These are phyloP conservation scores for Oryza nivara DNA, from an alignment of 176 grass and related monocot genomes.

Conservation along the genomic window DNA sequence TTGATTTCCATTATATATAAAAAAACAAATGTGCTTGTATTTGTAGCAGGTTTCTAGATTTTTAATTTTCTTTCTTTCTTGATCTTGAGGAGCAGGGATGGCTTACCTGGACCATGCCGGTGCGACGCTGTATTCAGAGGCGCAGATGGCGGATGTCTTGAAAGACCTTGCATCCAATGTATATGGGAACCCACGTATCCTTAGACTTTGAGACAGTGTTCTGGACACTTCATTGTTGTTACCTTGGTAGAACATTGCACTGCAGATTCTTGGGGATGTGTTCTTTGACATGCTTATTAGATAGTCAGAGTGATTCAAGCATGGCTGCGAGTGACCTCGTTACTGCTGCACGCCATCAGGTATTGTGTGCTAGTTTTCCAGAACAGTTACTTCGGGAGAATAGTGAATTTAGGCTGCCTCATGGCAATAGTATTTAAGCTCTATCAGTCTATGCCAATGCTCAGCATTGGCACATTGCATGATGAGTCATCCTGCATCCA, in stretches of 20 bases:
- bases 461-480: neutral
- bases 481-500: neutral
- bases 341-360: conserved; percentile 71
- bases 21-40: neutral
- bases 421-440: neutral
- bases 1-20: no score
- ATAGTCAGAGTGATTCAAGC: conserved; percentile 95
- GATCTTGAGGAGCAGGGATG: conserved; percentile 47
- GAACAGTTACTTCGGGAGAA: neutral
- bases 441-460: neutral
- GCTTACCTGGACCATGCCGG: conserved; percentile 90
- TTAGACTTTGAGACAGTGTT: conserved; percentile 17
- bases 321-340: conserved; percentile 60
- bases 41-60: neutral
- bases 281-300: conserved; percentile 61
- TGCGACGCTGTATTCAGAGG: conserved; percentile 77
- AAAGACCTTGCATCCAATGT: conserved; percentile 72
- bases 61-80: neutral
- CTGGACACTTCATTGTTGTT: neutral
- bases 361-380: conserved; percentile 9
- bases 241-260: neutral
- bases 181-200: conserved; percentile 99
- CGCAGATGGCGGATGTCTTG: conserved; percentile 66
- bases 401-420: neutral
- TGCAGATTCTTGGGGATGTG: conserved; percentile 1